These are phyloP conservation scores for Ogataea siamensis DNA, from an alignment of 805 yeast genomes.

Conservation along the genomic window DNA sequence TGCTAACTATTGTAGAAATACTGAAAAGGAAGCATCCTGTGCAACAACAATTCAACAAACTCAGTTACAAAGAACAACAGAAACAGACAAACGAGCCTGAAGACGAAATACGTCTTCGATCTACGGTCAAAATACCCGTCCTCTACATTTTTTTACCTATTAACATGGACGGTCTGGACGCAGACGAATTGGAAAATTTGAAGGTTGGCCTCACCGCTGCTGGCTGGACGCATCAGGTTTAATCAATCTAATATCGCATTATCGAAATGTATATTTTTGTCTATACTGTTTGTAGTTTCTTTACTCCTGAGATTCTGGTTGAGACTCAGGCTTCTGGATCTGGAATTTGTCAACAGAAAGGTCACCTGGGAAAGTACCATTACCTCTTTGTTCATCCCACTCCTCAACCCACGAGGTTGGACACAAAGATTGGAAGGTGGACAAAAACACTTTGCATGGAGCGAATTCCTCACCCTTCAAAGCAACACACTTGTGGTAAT, in stretches of 20 bases:
- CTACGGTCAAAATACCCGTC: conserved; percentile 22
- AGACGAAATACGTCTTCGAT: conserved; percentile 14
- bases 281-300: conserved; percentile 9
- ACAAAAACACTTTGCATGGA: conserved; percentile 94
- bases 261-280: conserved; percentile 12
- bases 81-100: conserved; percentile 2
- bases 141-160: conserved; percentile 27
- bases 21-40: conserved; percentile 26
- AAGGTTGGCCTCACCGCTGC: not conserved
- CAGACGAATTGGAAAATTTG: conserved; percentile 9
- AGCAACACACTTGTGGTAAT: conserved; percentile 94
- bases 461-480: conserved; percentile 98
- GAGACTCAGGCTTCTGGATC: not conserved
- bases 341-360: conserved; percentile 34
- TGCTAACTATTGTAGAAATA: conserved; percentile 31
- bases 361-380: conserved; percentile 41
- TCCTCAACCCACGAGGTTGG: conserved; percentile 82
- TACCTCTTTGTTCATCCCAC: conserved; percentile 83
- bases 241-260: conserved; percentile 8
- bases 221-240: conserved; percentile 12
- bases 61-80: conserved; percentile 19
- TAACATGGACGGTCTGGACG: conserved; percentile 3
- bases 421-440: conserved; percentile 83
- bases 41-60: conserved; percentile 25
- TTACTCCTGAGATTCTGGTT: conserved; percentile 5